Base-by-base conservation (phyloP, 2,329 filamentous ascomycete species). In the Achaetomium macrosporum region DNA sequence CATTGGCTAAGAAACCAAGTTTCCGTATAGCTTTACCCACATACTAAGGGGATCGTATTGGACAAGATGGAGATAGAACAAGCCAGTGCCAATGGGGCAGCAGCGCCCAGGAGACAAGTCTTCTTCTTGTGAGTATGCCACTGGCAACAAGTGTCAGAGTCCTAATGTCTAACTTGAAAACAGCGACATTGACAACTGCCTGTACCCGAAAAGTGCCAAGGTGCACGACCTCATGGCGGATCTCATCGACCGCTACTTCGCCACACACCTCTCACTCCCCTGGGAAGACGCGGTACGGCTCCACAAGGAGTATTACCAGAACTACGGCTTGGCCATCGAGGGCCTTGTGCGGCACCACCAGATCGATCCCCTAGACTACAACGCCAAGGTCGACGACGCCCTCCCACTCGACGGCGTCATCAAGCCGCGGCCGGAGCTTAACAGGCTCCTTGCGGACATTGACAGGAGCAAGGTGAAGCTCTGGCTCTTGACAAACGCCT, bases 171-270 rank as follows among this genome's bases (percentile, higher is more conserved):
- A 49, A 69, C 50, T 36, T 5, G 80, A 84, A 81, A 83, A 82
- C 69, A 97, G 96, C 66, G 93, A 99, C 68, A 97, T 99, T 66
- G 93, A 99, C 76, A 99, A 99, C 67, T 99, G 95, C 71, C 81
- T 97, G 51, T 97, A 96, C 65, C 84, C 91, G 0, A 90, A 86
- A 71, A 91, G 88, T 90, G 83, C 83, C 60, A 87, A 86, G 62
- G 90, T 99, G 42, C 88, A 95, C 65, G 85, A 95, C 65, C 77
- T 88, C 65, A 97, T 99, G 93, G 84, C 84, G 33, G 77, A 83
- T 49, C 76, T 96, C 57, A 99, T 97, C 65, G 76, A 81, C 63
- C 65, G 75, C 55, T 82, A 81, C 66, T 83, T 83, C 61, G 68
- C 74, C 47, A 76, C 76, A 49, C 90, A 96, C 68, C 81, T 97